Base-by-base conservation (phyloP, 176 grass and related monocot genomes). In the Carex myosuroides region DNA sequence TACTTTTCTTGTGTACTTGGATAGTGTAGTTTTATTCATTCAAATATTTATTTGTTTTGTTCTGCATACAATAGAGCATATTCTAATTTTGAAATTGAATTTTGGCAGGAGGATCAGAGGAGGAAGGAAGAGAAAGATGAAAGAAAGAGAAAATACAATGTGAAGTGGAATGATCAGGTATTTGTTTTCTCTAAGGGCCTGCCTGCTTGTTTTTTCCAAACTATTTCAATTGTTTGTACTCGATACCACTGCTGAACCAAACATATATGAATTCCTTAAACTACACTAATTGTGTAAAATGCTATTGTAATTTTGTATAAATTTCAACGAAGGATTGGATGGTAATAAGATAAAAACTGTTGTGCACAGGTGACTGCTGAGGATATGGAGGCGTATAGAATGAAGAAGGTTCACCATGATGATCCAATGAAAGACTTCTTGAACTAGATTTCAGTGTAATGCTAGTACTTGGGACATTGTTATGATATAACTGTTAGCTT, bases 321-420 rank as follows among this genome's bases (percentile, higher is more conserved):
- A 29, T 11, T 72, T 44, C 20, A 48, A 71, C 39, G 20, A 42
- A 17, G 69, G n/a, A 72, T 18, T 68, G 29, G 30, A 30, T 24
- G 44, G n/a, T 72, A 77, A 44, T 52, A 3, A 30, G 21, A 50
- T 70, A 22, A 22, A 18, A 73, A 2, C 59, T 44, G 18, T 7
- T 84, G 56, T 11, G 6, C 32, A 13, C 50, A 88, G 88, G 96
- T 99, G 33, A 99, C 96, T 14, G 85, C 87, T 0, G 96, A 99
- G 86, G 91, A 99, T 73, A 99, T 95, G 96, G 96, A 99, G 39
- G 96, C 96, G 2, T 99, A 93, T 80, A 88, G 96, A 11, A 93
- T 99, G 96, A 99, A 89, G 48, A 95, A 66, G 53, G 16, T 90
- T 20, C 96, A 91, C 79, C 83, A 92, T 24, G 93, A 99, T 5